Percentiles rank a stretch among this genome's conserved stretches.
Conservation (phyloP, 352 stramenopile species). For the Phytophthora syringae region DNA sequence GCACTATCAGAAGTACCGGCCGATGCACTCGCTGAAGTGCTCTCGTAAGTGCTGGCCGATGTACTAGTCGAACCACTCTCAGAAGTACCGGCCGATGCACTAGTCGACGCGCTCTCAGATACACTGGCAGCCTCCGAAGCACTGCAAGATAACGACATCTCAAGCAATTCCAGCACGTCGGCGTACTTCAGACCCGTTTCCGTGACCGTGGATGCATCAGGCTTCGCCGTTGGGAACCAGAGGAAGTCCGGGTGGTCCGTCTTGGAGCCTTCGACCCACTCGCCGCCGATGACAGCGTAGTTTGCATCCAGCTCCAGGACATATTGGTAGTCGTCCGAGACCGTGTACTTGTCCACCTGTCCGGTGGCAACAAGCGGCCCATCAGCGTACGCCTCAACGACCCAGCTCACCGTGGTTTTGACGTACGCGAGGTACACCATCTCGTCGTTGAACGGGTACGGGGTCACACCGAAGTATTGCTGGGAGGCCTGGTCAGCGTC, state of each 20-base stretch:
- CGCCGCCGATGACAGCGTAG: slow-evolving; percentile 46
- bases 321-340: slow-evolving; percentile 41
- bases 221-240: slow-evolving; percentile 42
- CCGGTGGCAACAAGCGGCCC: slow-evolving; percentile 40
- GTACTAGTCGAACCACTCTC: neutral
- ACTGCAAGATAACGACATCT: slow-evolving; percentile 30
- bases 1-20: slow-evolving; percentile 5
- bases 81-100: slow-evolving; percentile 9
- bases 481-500: slow-evolving; percentile 28
- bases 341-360: slow-evolving; percentile 36
- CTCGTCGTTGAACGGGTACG: slow-evolving; percentile 57
- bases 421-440: slow-evolving; percentile 52
- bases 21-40: slow-evolving; percentile 2
- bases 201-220: slow-evolving; percentile 32
- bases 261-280: slow-evolving; percentile 41
- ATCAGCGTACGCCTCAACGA: slow-evolving; percentile 49
- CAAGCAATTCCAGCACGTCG: slow-evolving; percentile 35
- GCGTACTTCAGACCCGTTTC: slow-evolving; percentile 38
- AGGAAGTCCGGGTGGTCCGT: slow-evolving; percentile 46
- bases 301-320: slow-evolving; percentile 47
- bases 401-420: slow-evolving; percentile 51
- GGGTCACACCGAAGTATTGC: slow-evolving; percentile 39
- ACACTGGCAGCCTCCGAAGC: slow-evolving; percentile 2
- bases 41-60: slow-evolving; percentile 7
- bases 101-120: neutral